phyloP scores from a whole-genome alignment of 768 basidiomycete genomes.

The Auricularia sp. region DNA sequence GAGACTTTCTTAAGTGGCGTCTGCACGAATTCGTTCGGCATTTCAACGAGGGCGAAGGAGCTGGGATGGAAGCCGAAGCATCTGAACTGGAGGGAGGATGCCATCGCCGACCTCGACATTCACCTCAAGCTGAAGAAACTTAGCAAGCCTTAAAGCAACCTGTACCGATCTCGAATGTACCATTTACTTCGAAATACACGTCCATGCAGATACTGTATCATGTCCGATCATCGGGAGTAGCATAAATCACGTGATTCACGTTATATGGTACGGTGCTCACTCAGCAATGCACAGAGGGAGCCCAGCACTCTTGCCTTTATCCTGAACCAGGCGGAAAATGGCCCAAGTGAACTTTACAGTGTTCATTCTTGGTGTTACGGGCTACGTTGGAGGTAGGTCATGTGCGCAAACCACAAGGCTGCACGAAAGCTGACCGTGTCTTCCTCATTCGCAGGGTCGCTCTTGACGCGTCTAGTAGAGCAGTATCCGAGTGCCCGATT shows the following conservation, averaged over 20 bases:
- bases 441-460: not conserved
- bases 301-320: not conserved
- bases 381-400: conserved; percentile 4
- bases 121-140: not conserved
- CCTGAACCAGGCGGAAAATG: not conserved
- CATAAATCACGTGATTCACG: too few relatives aligned
- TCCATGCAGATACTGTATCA: too few relatives aligned
- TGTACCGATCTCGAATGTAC: not conserved
- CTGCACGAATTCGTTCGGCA: not conserved
- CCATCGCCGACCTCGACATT: not conserved
- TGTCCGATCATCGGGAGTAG: too few relatives aligned
- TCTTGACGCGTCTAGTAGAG: not conserved
- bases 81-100: not conserved
- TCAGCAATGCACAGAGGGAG: too few relatives aligned
- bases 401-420: not conserved
- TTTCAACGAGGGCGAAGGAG: not conserved
- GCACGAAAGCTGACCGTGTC: not conserved
- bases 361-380: conserved; percentile 5
- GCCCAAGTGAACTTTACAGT: not conserved
- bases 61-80: conserved; percentile 1
- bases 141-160: not conserved
- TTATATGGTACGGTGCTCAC: too few relatives aligned
- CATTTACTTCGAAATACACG: too few relatives aligned
- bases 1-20: not conserved
- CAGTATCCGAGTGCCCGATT: not conserved